These are phyloP conservation scores for Jatropha curcas DNA, from an alignment of 345 rosid species.

Conservation along the genomic window DNA sequence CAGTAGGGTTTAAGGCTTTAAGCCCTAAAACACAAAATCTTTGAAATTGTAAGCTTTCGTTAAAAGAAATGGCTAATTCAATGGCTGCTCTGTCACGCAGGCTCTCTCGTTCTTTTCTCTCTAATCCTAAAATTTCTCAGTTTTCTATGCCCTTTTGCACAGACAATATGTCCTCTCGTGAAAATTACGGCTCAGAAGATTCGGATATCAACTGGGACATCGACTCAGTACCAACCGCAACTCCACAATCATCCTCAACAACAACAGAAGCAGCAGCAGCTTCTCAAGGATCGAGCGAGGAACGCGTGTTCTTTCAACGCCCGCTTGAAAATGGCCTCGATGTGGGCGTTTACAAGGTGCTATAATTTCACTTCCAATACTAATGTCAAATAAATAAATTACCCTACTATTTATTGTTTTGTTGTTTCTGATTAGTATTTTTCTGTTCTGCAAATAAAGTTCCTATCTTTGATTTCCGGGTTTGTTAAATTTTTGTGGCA, in stretches of 20 bases:
- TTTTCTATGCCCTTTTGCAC: slow-evolving; percentile 54
- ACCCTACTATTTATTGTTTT: not conserved
- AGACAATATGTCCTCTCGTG: slow-evolving; percentile 28
- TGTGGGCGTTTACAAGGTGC: slow-evolving; percentile 72
- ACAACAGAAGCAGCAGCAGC: slow-evolving; percentile 12
- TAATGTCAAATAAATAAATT: not conserved
- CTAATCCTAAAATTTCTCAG: slow-evolving; percentile 33
- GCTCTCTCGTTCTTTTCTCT: slow-evolving; percentile 48
- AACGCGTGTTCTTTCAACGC: slow-evolving; percentile 44
- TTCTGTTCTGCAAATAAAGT: not conserved
- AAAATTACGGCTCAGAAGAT: slow-evolving; percentile 36
- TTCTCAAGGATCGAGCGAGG: slow-evolving; percentile 20
- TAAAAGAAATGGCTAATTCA: slow-evolving; percentile 38
- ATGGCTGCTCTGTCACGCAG: slow-evolving; percentile 57
- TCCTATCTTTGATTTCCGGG: too few species aligned
- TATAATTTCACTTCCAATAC: not conserved
- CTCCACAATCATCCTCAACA: slow-evolving; percentile 12
- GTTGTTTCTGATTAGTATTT: not conserved
- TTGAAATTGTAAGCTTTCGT: not conserved
- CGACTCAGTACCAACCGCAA: slow-evolving; percentile 27
- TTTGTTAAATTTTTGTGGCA: not conserved
- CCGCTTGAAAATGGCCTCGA: slow-evolving; percentile 79
- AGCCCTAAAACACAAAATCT: not conserved
- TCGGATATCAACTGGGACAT: slow-evolving; percentile 34
- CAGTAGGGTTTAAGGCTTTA: slow-evolving; percentile 20